phyloP scores from a whole-genome alignment of 139 green algal species.

The Micromonas pusilla region DNA sequence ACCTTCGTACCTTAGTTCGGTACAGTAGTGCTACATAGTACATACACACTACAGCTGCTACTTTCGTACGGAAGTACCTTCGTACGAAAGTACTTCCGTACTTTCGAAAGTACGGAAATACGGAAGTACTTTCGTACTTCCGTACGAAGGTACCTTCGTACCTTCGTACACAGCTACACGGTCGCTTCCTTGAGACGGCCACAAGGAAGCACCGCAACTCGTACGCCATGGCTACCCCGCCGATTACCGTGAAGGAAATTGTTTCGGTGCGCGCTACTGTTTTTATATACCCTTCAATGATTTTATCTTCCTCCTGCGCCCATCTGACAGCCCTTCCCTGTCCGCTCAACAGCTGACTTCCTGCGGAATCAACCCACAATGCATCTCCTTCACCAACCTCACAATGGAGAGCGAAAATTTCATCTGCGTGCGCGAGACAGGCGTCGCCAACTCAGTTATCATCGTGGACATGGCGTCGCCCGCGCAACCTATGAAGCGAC shows the following conservation, averaged over 20 bases:
- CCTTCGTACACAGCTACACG: too few relatives aligned
- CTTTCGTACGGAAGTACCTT: too few relatives aligned
- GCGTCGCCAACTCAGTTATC: constrained; percentile 58
- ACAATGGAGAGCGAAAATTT: constrained; percentile 96
- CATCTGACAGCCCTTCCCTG: neutral
- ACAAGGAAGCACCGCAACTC: too few relatives aligned
- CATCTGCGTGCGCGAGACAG: constrained; percentile 91
- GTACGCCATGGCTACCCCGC: constrained; percentile 14
- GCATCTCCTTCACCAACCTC: constrained; percentile 95
- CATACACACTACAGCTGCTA: too few relatives aligned
- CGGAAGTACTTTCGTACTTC: too few relatives aligned
- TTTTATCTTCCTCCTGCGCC: neutral
- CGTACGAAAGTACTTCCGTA: too few relatives aligned
- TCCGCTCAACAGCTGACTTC: constrained; percentile 5
- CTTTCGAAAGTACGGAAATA: too few relatives aligned
- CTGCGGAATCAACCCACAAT: constrained; percentile 60
- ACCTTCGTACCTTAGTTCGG: too few relatives aligned
- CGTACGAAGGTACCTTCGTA: too few relatives aligned
- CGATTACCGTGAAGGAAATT: constrained; percentile 41
- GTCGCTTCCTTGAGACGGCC: too few relatives aligned
- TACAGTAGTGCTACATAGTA: too few relatives aligned
- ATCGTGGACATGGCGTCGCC: constrained; percentile 87
- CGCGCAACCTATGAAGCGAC: constrained; percentile 65
- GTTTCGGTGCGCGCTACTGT: constrained; percentile 28
- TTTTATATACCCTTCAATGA: neutral